These are phyloP conservation scores for Saksenaea vasiformis DNA, from an alignment of 371 early-diverging fungal species.

Conservation along the genomic window DNA sequence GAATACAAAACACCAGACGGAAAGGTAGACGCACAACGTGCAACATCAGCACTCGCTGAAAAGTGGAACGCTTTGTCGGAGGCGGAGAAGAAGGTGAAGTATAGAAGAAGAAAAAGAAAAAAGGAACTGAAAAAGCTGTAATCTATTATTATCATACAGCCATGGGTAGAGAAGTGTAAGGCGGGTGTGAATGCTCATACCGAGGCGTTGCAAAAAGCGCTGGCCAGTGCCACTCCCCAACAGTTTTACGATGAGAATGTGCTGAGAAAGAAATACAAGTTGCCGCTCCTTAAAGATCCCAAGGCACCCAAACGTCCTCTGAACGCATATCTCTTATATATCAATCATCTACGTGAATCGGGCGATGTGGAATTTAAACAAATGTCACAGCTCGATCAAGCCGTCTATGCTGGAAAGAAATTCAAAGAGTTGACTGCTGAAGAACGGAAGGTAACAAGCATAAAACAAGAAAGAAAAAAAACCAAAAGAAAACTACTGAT, in stretches of 20 bases:
- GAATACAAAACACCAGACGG: constrained; percentile 26
- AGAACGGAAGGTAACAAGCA: constrained; percentile 28
- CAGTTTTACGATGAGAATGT: constrained; percentile 52
- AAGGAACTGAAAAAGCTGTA: background rate
- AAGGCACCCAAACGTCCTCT: constrained; percentile 60
- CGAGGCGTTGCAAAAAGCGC: constrained; percentile 30
- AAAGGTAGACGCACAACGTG: constrained; percentile 25
- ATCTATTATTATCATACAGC: constrained; percentile 12
- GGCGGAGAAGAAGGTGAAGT: constrained; percentile 36
- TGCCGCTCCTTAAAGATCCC: constrained; percentile 59
- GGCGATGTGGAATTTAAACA: constrained; percentile 17
- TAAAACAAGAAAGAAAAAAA: too few species aligned
- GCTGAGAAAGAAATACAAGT: constrained; percentile 49
- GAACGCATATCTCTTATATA: constrained; percentile 45
- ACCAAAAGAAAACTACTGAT: too few species aligned
- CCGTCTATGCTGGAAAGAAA: constrained; percentile 25
- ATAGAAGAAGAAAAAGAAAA: background rate
- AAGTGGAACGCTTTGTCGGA: constrained; percentile 33
- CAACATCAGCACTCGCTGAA: constrained; percentile 19
- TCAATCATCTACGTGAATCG: constrained; percentile 30
- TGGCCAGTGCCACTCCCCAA: constrained; percentile 50
- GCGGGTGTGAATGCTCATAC: constrained; percentile 26
- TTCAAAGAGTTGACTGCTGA: constrained; percentile 22
- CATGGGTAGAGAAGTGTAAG: constrained; percentile 34
- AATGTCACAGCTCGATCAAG: constrained; percentile 31